These are phyloP conservation scores for Aspergillus candidus DNA, from an alignment of 2,329 filamentous ascomycete genomes.

Conservation along the genomic window DNA sequence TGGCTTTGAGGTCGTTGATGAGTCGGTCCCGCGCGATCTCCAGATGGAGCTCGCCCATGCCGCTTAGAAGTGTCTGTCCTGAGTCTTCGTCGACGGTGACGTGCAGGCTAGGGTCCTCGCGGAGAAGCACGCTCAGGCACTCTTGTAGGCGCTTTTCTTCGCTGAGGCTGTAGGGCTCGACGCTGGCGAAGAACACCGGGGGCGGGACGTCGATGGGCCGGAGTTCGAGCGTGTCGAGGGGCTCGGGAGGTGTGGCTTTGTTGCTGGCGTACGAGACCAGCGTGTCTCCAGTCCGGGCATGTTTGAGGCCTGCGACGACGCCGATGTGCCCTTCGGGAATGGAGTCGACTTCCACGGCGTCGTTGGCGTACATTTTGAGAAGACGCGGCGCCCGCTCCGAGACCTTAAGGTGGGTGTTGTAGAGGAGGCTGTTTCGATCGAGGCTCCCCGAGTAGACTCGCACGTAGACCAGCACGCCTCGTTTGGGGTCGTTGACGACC, in stretches of 20 bases:
- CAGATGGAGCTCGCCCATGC: constrained; percentile 93
- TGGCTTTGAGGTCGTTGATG: constrained; percentile 81
- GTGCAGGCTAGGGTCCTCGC: constrained; percentile 88
- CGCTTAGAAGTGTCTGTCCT: constrained; percentile 85
- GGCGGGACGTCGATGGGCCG: constrained; percentile 84
- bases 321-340: constrained; percentile 87
- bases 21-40: constrained; percentile 88
- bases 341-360: constrained; percentile 74
- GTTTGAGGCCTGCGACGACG: constrained; percentile 82
- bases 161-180: constrained; percentile 71
- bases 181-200: constrained; percentile 92
- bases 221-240: constrained; percentile 70
- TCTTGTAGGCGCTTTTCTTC: constrained; percentile 76
- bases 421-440: constrained; percentile 66
- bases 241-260: constrained; percentile 59
- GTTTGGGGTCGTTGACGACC: constrained; percentile 79
- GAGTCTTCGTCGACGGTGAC: constrained; percentile 82
- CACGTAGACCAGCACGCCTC: constrained; percentile 85
- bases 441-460: constrained; percentile 83
- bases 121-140: constrained; percentile 67
- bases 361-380: constrained; percentile 82
- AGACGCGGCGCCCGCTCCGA: constrained; percentile 75
- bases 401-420: constrained; percentile 78
- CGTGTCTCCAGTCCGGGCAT: constrained; percentile 90
- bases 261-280: constrained; percentile 66